Evolutionary conservation across 164 flowering plant species (phyloP), one percentile per base, ranked within the genome.

Genomic region (Kingdonia uniflora): DNA sequence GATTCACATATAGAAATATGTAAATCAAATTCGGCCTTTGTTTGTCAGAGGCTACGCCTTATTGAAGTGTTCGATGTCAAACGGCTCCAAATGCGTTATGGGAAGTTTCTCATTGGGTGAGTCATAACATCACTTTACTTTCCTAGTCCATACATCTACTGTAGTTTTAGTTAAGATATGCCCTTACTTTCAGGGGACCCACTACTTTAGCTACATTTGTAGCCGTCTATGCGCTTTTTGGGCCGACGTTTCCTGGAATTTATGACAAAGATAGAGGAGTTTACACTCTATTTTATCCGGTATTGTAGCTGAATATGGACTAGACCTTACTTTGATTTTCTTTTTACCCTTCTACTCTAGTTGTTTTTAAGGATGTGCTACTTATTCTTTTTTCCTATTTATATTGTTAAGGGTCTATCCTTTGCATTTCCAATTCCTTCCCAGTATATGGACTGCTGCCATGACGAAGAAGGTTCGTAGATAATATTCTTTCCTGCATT

Each of bases 371-470:
- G 8, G 8, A 29, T 29, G 35, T 29, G 4, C 8, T 29, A 29
- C 35, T 29, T 4, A 29, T 29, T 29, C 4, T 29, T 29, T 29
- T 4, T 8, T 29, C 35, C 8, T 29, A 29, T 29, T 29, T 29
- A 40, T 26, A 25, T 41, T 62, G 66, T 59, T 66, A 21, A 92
- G 98, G 98, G 98, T 1, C 55, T 92, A 23, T 88, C 96, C 12
- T 92, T 92, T 76, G 91, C 95, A 20, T 92, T 92, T 68, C 98
- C 96, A 6, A 88, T 92, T 60, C 98, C 98, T 0, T 38, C 77
- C 15, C 96, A 92, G 67, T 86, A 82, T 69, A 69, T 78, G 33
- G 83, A 86, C 56, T 86, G 95, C 69, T 82, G 78, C 61, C 87
- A 75, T 58, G 87, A 84, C 62, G 72, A 91, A 59, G 95, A 84